Evolutionary conservation across 176 grass and related monocot species (phyloP).

Genomic region (Ensete glaucum): DNA sequence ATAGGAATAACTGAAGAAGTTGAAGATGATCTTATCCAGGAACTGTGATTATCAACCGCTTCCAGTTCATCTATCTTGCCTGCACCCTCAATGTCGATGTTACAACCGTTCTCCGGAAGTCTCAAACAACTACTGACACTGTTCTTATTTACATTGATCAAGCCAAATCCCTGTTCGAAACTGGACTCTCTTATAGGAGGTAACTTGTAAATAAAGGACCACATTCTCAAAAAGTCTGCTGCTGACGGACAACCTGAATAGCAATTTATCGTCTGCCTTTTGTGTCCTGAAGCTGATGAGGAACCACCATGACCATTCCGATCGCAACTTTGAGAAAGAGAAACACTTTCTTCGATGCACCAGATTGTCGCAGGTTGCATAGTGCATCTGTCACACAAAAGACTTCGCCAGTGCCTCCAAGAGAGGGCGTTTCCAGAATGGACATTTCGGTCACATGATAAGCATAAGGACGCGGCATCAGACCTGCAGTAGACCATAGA

Average conservation of each 20-base stretch:
- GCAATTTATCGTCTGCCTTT: conserved; percentile 68
- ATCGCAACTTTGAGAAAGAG: conserved; percentile 82
- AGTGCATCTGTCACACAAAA: conserved; percentile 62
- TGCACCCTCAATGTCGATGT: conserved; percentile 28
- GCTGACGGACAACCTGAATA: conserved; percentile 85
- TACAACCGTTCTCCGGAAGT: conserved; percentile 28
- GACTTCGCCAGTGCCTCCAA: conserved; percentile 62
- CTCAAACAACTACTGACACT: conserved; percentile 38
- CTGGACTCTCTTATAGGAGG: conserved; percentile 50
- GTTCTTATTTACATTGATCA: conserved; percentile 79
- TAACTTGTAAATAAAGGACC: conserved; percentile 61
- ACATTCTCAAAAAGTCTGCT: conserved; percentile 81
- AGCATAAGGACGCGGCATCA: conserved; percentile 68
- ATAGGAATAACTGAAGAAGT: too few species aligned
- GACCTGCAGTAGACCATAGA: conserved; percentile 88
- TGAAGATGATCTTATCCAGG: conserved; percentile 47
- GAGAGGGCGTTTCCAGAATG: conserved; percentile 93
- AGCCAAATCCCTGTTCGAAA: conserved; percentile 59
- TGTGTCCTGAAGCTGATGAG: conserved; percentile 42
- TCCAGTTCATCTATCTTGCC: conserved; percentile 26
- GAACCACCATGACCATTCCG: conserved; percentile 56
- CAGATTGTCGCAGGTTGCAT: conserved; percentile 60
- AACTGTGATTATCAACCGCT: conserved; percentile 30
- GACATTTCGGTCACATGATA: conserved; percentile 81
- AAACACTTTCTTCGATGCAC: conserved; percentile 55